phyloP scores from a whole-genome alignment of 176 grass and related monocot genomes.

The Chrysopogon serrulatus region DNA sequence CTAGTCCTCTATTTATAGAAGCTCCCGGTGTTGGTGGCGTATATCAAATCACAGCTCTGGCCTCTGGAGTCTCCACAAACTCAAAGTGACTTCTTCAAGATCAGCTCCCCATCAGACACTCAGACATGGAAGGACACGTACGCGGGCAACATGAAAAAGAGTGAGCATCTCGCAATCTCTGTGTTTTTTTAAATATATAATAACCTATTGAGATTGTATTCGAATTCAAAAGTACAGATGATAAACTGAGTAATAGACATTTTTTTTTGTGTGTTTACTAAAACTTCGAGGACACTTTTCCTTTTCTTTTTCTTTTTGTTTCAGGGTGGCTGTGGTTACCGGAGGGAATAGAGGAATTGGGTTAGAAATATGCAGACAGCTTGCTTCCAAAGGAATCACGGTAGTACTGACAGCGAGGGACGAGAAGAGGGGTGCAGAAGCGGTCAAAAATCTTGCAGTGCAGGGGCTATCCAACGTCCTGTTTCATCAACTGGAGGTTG shows the following conservation, averaged over 20 bases:
- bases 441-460: not conserved
- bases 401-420: slow-evolving; percentile 48
- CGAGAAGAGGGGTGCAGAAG: slow-evolving; percentile 23
- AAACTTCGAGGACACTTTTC: not conserved
- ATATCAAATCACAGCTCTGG: not conserved
- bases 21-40: not conserved
- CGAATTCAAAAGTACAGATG: not conserved
- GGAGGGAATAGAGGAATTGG: slow-evolving; percentile 53
- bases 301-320: not conserved
- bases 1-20: too few relatives aligned
- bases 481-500: slow-evolving; percentile 38
- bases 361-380: slow-evolving; percentile 47
- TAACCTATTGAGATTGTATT: too few relatives aligned
- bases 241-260: not conserved
- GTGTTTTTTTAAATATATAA: not conserved
- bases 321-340: slow-evolving; percentile 53
- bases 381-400: slow-evolving; percentile 27
- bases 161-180: not conserved
- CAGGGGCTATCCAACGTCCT: slow-evolving; percentile 1
- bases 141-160: not conserved
- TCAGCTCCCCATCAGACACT: not conserved
- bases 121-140: not conserved
- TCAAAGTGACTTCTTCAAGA: not conserved
- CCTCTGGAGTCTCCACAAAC: not conserved
- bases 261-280: not conserved